Evolutionary conservation across 768 basidiomycete genomes (phyloP), one percentile per base, ranked within the genome.

Genomic region (Tylopilus felleus): DNA sequence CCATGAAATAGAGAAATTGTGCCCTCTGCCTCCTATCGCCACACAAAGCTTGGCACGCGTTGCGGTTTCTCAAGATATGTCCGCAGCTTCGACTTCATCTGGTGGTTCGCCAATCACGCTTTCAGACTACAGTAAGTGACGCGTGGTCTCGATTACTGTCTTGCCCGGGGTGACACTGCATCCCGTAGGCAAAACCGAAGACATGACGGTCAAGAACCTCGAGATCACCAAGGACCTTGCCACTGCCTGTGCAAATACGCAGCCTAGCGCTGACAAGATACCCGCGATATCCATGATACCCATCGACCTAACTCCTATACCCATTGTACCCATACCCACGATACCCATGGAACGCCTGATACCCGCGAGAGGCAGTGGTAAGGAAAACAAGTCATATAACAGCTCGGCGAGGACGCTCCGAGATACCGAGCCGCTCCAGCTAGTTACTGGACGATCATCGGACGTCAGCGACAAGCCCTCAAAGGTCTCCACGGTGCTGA

Each of bases 311-410:
- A 36, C 35, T 16, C 35, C 35, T 17, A 36, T 36, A 17, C 33
- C 13, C 33, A 35, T 10, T 10, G 10, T 33, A 33, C 31, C 31
- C 31, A 14, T 52, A 36, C 45, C 51, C 33, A 48, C 46, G 53
- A 36, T 55, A 36, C 45, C 51, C 28, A 46, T 49, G 56, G 51
- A 19, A 25, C 51, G 50, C 49, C 3, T 9, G n/a, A 55, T 41
- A 39, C 23, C 36, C 17, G n/a, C 46, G 31, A 59, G 40, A 12
- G 28, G 47, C 27, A 50, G 41, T 45, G 45, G 45, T 22, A 59
- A 68, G 36, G 66, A 66, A 47, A 65, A 65, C 38, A 41, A 28
- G 21, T 2, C 51, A 35, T 38, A 40, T 42, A 42, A 40, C 3
- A 27, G 50, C 45, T 29, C 42, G 38, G 58, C 36, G 21, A 45